Conservation (phyloP, 192 early-diverging fungal genomes). For the Phycomyces nitens region DNA sequence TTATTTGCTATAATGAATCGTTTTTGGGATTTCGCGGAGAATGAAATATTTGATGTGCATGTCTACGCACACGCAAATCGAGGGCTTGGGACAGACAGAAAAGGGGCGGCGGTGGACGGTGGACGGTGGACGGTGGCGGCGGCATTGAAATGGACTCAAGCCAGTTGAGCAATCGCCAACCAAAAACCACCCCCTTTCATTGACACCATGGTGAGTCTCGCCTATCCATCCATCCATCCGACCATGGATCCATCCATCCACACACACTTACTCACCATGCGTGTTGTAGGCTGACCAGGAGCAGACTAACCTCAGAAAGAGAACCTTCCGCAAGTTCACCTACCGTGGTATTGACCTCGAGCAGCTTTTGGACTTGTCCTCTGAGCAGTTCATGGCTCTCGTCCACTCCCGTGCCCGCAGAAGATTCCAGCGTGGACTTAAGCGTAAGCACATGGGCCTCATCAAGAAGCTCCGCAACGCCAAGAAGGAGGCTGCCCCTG, state of each 20-base stretch:
- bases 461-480: slow-evolving; percentile 99
- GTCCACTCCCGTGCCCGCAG: slow-evolving; percentile 94
- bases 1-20: too few species aligned
- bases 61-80: too few species aligned
- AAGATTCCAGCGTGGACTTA: slow-evolving; percentile 97
- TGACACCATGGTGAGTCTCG: slow-evolving; percentile 7
- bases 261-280: not conserved
- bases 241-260: slow-evolving; percentile 12
- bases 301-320: slow-evolving; percentile 63
- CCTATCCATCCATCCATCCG: not conserved
- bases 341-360: slow-evolving; percentile 97
- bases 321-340: slow-evolving; percentile 96
- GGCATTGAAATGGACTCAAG: too few species aligned
- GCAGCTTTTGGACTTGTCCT: slow-evolving; percentile 89
- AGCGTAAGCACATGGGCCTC: slow-evolving; percentile 97
- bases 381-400: slow-evolving; percentile 89
- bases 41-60: too few species aligned
- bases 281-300: slow-evolving; percentile 23
- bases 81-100: not conserved
- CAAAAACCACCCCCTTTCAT: not conserved
- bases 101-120: not conserved
- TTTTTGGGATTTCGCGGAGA: too few species aligned
- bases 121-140: too few species aligned
- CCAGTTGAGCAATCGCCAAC: not conserved
- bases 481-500: slow-evolving; percentile 84